Conservation (phyloP, 805 yeast species). For the Spathaspora gorwiae region DNA sequence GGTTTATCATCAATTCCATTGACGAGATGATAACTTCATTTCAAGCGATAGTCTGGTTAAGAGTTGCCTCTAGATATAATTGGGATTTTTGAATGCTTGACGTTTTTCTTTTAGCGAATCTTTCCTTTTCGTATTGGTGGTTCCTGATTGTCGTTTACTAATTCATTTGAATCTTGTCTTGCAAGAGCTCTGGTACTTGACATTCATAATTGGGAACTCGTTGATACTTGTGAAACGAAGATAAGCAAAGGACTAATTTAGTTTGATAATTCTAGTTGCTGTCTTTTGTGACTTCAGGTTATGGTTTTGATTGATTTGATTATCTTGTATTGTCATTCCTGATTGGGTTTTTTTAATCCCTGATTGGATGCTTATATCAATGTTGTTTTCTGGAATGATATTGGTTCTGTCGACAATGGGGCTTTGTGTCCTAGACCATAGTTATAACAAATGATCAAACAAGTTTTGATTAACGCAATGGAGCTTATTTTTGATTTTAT, state of each 20-base stretch:
- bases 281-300: neutral
- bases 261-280: too few species aligned
- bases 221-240: slow-evolving; percentile 5
- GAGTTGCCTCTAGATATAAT: neutral
- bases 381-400: slow-evolving; percentile 1
- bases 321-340: slow-evolving; percentile 8
- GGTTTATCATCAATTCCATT: slow-evolving; percentile 25
- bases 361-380: slow-evolving; percentile 15
- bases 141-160: slow-evolving; percentile 7
- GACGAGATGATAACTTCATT: slow-evolving; percentile 3
- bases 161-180: slow-evolving; percentile 18
- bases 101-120: neutral
- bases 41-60: neutral
- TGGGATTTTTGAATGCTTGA: neutral
- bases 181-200: slow-evolving; percentile 14
- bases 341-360: slow-evolving; percentile 12
- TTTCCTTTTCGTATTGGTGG: neutral
- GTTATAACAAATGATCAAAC: slow-evolving; percentile 62
- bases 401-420: slow-evolving; percentile 56
- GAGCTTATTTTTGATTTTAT: slow-evolving; percentile 76
- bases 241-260: slow-evolving; percentile 1
- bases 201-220: neutral
- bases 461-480: slow-evolving; percentile 59
- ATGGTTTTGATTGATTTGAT: neutral
- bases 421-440: slow-evolving; percentile 57